These are phyloP conservation scores for Magnaporthiopsis rhizophila DNA, from an alignment of 2,329 filamentous ascomycete genomes.

Conservation along the genomic window DNA sequence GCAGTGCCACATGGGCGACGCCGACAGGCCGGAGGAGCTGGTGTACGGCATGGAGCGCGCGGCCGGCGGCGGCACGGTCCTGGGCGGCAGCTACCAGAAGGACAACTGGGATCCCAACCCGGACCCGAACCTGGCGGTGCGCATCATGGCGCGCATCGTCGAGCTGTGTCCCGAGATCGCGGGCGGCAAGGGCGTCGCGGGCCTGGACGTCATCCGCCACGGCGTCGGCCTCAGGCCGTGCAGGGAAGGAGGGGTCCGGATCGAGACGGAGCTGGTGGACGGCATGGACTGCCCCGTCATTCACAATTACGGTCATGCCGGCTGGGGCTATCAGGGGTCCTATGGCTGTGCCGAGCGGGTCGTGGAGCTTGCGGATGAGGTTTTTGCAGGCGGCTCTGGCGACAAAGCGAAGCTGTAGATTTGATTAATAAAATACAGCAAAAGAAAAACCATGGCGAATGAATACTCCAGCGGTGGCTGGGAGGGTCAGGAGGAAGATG, in stretches of 20 bases:
- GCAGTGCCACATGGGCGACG: slow-evolving; percentile 37
- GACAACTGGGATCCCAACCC: slow-evolving; percentile 71
- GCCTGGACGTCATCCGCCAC: slow-evolving; percentile 68
- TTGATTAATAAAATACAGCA: slow-evolving; percentile 7
- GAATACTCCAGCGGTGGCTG: no score
- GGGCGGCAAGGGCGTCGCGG: slow-evolving; percentile 58
- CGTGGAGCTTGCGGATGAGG: slow-evolving; percentile 57
- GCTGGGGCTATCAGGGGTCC: slow-evolving; percentile 64
- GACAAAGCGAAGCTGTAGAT: slow-evolving; percentile 6
- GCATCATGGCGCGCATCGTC: slow-evolving; percentile 77
- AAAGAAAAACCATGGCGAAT: neutral
- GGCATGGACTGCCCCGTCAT: slow-evolving; percentile 49
- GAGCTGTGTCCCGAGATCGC: slow-evolving; percentile 55
- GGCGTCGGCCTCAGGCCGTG: slow-evolving; percentile 75
- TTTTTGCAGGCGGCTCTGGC: slow-evolving; percentile 25
- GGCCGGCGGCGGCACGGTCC: slow-evolving; percentile 68
- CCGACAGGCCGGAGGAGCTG: slow-evolving; percentile 48
- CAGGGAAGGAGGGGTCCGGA: slow-evolving; percentile 62
- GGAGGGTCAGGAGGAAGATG: neutral
- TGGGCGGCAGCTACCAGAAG: slow-evolving; percentile 80
- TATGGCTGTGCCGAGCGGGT: slow-evolving; percentile 65
- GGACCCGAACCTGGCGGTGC: slow-evolving; percentile 68
- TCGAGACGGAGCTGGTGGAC: slow-evolving; percentile 61
- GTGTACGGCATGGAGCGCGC: slow-evolving; percentile 80
- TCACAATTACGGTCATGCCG: slow-evolving; percentile 73